Evolutionary conservation across 2,329 filamentous ascomycete species (phyloP).

Genomic region (Cadophora gregata): DNA sequence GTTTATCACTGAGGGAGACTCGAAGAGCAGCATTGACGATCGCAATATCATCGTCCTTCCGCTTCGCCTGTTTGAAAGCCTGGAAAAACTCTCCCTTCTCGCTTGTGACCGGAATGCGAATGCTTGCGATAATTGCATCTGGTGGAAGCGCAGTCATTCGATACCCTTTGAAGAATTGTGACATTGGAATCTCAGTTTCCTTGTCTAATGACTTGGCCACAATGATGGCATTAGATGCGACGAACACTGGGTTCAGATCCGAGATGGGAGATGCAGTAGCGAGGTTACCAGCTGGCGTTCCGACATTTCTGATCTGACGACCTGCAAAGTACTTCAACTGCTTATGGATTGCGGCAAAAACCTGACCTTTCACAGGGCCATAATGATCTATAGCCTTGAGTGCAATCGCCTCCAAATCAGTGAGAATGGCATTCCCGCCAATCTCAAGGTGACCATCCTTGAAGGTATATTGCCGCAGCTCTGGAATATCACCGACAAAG

Average conservation of each 20-base stretch:
- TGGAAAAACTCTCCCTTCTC: conserved; percentile 82
- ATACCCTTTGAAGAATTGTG: conserved; percentile 91
- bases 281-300: conserved; percentile 90
- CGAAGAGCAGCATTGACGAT: conserved; percentile 91
- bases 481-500: conserved; percentile 90
- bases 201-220: conserved; percentile 77
- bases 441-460: conserved; percentile 85
- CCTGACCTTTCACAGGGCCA: conserved; percentile 66
- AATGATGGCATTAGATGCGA: conserved; percentile 82
- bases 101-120: conserved; percentile 80
- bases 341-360: conserved; percentile 90
- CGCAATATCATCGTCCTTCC: conserved; percentile 98
- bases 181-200: conserved; percentile 88
- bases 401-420: conserved; percentile 87
- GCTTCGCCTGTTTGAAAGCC: conserved; percentile 94
- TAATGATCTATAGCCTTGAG: conserved; percentile 81
- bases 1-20: conserved; percentile 70
- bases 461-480: conserved; percentile 82
- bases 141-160: conserved; percentile 79
- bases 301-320: conserved; percentile 92
- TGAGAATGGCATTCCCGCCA: conserved; percentile 90
- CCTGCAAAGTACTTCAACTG: conserved; percentile 95
- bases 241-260: conserved; percentile 91
- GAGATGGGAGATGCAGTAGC: conserved; percentile 95
- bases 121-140: conserved; percentile 83